These are phyloP conservation scores for Collybiopsis luxurians DNA, from an alignment of 768 basidiomycete species.

Conservation along the genomic window DNA sequence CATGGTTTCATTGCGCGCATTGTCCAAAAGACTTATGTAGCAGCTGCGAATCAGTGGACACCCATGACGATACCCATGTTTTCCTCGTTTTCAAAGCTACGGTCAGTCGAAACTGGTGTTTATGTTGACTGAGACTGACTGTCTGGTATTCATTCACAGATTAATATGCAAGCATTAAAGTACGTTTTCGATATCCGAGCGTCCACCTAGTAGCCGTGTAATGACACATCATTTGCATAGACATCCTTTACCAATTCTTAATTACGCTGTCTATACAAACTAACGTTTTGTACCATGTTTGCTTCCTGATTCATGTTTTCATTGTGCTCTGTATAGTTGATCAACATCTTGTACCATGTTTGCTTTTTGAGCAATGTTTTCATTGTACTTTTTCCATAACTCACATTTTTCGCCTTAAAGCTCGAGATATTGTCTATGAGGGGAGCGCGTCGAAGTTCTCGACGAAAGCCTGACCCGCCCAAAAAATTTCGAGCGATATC, in stretches of 20 bases:
- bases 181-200: constrained; percentile 20
- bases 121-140: neutral
- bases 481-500: no score
- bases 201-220: constrained; percentile 8
- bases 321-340: no score
- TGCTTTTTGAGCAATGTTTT: no score
- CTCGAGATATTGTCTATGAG: no score
- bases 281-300: no score
- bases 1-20: constrained; percentile 90
- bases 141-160: constrained; percentile 31
- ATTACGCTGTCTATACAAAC: constrained; percentile 65
- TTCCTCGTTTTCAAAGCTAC: constrained; percentile 88
- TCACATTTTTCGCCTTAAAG: no score
- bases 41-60: constrained; percentile 75
- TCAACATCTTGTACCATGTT: no score
- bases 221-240: constrained; percentile 34
- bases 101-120: constrained; percentile 37
- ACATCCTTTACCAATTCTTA: constrained; percentile 53
- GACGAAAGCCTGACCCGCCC: no score
- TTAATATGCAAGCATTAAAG: constrained; percentile 76
- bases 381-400: no score
- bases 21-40: constrained; percentile 88
- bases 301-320: no score
- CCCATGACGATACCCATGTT: constrained; percentile 78
- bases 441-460: no score